Base-by-base conservation (phyloP, 2,329 filamentous ascomycete genomes). In the Camillea tinctor region DNA sequence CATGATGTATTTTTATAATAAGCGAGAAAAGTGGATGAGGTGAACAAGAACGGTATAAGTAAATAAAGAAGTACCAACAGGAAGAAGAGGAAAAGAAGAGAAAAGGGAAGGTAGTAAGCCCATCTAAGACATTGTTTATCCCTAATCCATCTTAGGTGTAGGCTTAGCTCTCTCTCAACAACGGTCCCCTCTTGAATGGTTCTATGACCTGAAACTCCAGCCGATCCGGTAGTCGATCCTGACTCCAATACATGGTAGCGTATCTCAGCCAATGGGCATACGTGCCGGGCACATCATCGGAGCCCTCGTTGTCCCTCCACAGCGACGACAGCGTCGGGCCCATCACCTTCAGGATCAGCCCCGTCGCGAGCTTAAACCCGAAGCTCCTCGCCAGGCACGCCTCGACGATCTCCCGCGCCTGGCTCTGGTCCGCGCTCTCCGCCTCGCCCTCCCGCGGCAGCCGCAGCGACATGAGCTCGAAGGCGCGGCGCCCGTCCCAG, bases 311-410 rank as follows among this genome's bases (percentile, higher is more conserved):
- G 36, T 76, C 77, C 68, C 80, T 78, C 83, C 83, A 86, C 30
- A 84, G 64, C 23, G 81, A 81, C 0, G 82, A 81, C 11, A 86
- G 70, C 1, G 83, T 85, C 19, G 77, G 73, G 1, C 79, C 79
- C 23, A 78, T 70, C 0, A 85, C 77, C 40, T 77, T 74, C 8
- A 84, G 52, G 22, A 84, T 84, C 22, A 85, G 65, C 0, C 83
- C 83, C 63, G 84, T 82, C 0, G 81, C 81, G 7, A 86, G 70
- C 71, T 86, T 86, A 69, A 86, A 81, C 1, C 77, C 79, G 68
- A 83, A 86, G 62, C 81, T 84, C 60, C 70, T 74, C 15, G 64
- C 68, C n/a, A 86, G 68, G 60, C 80, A 81, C 1, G 66, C 75
- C 68, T 85, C 80, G 1, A 86, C 81, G 55, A 86, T 80, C 61